These are phyloP conservation scores for Phaeosphaeriaceae sp. DNA, from an alignment of 2,329 filamentous ascomycete genomes.

Conservation along the genomic window DNA sequence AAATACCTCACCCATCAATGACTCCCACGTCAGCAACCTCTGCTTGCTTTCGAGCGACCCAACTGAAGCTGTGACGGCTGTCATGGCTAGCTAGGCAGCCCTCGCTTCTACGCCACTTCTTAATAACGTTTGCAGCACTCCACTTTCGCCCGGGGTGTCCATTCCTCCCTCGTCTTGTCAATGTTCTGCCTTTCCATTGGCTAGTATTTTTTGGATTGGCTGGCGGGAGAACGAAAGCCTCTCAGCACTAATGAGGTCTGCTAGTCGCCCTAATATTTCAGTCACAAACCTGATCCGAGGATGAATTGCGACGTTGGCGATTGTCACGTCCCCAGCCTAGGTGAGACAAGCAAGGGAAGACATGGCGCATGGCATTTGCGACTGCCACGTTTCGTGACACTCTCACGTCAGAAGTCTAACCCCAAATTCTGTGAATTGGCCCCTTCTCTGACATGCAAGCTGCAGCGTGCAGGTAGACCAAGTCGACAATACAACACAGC, in stretches of 20 bases:
- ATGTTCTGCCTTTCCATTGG: conserved; percentile 6
- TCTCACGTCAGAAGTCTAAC: conserved; percentile 16
- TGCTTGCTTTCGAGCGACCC: conserved; percentile 6
- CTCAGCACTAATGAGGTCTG: conserved; percentile 9
- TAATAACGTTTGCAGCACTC: conserved; percentile 12
- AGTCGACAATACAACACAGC: not conserved
- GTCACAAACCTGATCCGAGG: not conserved
- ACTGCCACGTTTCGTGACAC: conserved; percentile 14
- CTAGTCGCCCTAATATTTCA: conserved; percentile 3
- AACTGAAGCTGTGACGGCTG: conserved; percentile 4
- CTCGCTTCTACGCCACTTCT: conserved; percentile 10
- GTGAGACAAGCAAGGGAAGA: conserved; percentile 7
- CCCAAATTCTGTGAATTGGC: conserved; percentile 4
- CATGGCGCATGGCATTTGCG: not conserved
- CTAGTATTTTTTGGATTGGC: not conserved
- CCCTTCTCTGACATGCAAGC: not conserved
- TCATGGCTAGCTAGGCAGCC: conserved; percentile 12
- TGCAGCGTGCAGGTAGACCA: too few species aligned
- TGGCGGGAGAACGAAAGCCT: conserved; percentile 7
- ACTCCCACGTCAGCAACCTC: not conserved
- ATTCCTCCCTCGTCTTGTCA: conserved; percentile 4
- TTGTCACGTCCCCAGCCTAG: not conserved
- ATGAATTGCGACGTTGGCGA: conserved; percentile 6
- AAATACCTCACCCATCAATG: not conserved
- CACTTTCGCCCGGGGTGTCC: conserved; percentile 12